A percentile compares a stretch with the other conserved stretches of the same genome.
Evolutionary conservation across 2,329 filamentous ascomycete genomes (phyloP).

Genomic region (Botrytis paeoniae): DNA sequence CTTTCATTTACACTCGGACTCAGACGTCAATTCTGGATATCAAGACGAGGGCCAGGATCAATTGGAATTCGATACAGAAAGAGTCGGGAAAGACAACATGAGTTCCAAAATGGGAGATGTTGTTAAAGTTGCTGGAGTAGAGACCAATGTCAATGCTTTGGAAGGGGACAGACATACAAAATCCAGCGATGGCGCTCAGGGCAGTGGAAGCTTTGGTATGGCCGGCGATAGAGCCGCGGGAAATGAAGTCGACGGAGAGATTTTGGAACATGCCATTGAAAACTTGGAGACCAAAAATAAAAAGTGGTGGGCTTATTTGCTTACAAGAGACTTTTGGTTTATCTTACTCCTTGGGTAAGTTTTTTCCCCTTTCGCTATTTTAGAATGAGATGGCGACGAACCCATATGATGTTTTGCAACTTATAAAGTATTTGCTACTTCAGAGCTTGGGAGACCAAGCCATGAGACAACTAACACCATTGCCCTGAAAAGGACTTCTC

Average conservation of each 20-base stretch:
- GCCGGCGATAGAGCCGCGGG: conserved; percentile 8
- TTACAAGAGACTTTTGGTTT: conserved; percentile 83
- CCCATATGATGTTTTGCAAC: conserved; percentile 82
- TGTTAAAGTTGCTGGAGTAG: conserved; percentile 26
- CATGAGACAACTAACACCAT: conserved; percentile 97
- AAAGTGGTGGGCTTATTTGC: conserved; percentile 71
- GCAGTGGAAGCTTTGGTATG: conserved; percentile 24
- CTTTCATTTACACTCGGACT: conserved; percentile 27
- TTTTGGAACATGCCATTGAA: conserved; percentile 46
- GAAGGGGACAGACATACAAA: conserved; percentile 27
- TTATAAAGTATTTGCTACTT: conserved; percentile 99
- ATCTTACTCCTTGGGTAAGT: conserved; percentile 70
- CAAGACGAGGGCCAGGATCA: conserved; percentile 13
- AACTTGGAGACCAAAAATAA: conserved; percentile 53
- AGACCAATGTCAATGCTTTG: conserved; percentile 22
- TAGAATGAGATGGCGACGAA: background rate
- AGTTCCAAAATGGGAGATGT: background rate
- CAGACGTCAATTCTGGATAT: conserved; percentile 5
- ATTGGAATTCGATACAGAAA: conserved; percentile 21
- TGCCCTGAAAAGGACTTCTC: conserved; percentile 63
- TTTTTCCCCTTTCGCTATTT: conserved; percentile 11
- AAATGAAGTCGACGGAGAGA: conserved; percentile 27
- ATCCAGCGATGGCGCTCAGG: conserved; percentile 26
- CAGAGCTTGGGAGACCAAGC: conserved; percentile 81
- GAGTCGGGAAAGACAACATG: conserved; percentile 14